Evolutionary conservation across 2,329 filamentous ascomycete genomes (phyloP).

Genomic region (Fusarium lyarnte): DNA sequence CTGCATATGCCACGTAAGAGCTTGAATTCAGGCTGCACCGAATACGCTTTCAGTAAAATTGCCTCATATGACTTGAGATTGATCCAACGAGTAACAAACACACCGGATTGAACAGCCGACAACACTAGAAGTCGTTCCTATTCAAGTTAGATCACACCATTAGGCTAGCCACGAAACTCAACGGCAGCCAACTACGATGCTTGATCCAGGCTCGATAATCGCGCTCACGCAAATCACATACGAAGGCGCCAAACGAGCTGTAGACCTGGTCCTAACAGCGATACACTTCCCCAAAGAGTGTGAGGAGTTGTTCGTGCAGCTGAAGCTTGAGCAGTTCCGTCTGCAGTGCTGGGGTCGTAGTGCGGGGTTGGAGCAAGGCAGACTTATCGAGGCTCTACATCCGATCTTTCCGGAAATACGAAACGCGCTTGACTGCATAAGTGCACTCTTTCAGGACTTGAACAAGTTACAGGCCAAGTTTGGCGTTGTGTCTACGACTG

Average conservation of each 20-base stretch:
- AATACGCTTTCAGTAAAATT: background rate
- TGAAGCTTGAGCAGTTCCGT: background rate
- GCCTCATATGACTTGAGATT: background rate
- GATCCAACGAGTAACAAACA: accelerated
- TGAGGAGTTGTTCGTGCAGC: background rate
- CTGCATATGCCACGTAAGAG: background rate
- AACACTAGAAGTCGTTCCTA: background rate
- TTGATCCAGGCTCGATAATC: background rate
- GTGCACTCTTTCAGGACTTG: background rate
- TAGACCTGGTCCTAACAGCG: background rate
- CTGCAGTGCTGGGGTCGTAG: conserved; percentile 1
- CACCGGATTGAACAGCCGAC: background rate
- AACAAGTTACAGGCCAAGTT: background rate
- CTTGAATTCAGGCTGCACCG: background rate
- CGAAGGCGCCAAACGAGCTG: background rate
- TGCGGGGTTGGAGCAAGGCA: background rate
- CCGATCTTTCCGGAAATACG: background rate
- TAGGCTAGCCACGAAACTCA: background rate
- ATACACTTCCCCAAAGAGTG: background rate
- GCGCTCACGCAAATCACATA: background rate
- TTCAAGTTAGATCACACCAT: accelerated
- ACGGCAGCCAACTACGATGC: background rate
- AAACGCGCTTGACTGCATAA: background rate
- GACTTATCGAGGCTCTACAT: background rate
- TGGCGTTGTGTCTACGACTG: background rate